A percentile compares a stretch with the other conserved stretches of the same genome.
Evolutionary conservation across 768 basidiomycete species (phyloP).

Genomic region (Lactarius hengduanensis): DNA sequence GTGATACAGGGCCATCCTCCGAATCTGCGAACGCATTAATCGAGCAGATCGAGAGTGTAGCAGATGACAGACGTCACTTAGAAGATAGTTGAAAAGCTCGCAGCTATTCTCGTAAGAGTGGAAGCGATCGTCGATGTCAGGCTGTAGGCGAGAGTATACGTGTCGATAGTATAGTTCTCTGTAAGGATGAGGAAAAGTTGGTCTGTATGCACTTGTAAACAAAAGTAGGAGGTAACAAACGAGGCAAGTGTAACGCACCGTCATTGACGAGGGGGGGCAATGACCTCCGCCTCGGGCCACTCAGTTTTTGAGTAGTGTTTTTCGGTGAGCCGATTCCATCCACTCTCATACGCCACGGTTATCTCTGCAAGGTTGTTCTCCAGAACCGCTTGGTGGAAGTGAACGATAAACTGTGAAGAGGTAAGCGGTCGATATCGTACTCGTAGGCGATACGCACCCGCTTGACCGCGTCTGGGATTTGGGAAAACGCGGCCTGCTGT

Average conservation of each 20-base stretch:
- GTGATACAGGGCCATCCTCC: slow-evolving; percentile 80
- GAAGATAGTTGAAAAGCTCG: slow-evolving; percentile 95
- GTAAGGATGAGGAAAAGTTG: slow-evolving; percentile 97
- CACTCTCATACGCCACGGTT: slow-evolving; percentile 90
- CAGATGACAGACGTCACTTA: slow-evolving; percentile 56
- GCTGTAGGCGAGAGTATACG: slow-evolving; percentile 92
- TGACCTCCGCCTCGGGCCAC: slow-evolving; percentile 97
- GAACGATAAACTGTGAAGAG: slow-evolving; percentile 78
- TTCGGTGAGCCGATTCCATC: slow-evolving; percentile 96
- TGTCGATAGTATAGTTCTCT: slow-evolving; percentile 95
- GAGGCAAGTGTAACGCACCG: slow-evolving; percentile 47
- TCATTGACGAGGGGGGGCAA: slow-evolving; percentile 94
- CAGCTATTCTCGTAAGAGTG: slow-evolving; percentile 98
- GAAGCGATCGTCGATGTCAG: slow-evolving; percentile 96
- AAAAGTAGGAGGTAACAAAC: neutral
- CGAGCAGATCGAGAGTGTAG: neutral
- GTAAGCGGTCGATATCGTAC: neutral
- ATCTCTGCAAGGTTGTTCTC: slow-evolving; percentile 91
- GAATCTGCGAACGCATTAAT: slow-evolving; percentile 58
- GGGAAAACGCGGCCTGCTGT: slow-evolving; percentile 76
- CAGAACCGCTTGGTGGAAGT: slow-evolving; percentile 90
- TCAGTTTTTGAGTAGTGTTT: slow-evolving; percentile 93
- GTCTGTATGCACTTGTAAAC: slow-evolving; percentile 46
- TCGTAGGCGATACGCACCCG: slow-evolving; percentile 49
- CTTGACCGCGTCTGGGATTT: slow-evolving; percentile 88